Percentiles rank a stretch among this genome's conserved stretches.
Evolutionary conservation across 371 early-diverging fungal species (phyloP).

Genomic region (Umbelopsis sp.): DNA sequence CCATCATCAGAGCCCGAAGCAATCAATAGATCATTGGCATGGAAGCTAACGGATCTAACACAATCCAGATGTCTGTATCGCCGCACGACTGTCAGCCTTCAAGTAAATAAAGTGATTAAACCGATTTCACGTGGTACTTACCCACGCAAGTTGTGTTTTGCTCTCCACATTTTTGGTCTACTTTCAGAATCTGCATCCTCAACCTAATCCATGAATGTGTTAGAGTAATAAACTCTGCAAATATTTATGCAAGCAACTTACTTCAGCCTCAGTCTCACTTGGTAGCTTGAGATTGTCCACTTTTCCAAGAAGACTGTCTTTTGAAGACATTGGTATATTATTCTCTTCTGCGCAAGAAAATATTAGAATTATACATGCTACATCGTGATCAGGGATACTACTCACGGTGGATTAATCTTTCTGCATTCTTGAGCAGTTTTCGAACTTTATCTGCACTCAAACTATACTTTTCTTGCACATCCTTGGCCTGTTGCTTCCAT

Average conservation of each 20-base stretch:
- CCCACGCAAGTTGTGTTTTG: conserved; percentile 64
- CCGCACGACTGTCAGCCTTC: too few species aligned
- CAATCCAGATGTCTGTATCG: conserved; percentile 77
- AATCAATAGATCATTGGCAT: conserved; percentile 62
- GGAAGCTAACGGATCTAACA: conserved; percentile 74
- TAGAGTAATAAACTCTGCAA: background rate
- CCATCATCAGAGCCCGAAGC: conserved; percentile 85
- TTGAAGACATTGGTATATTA: background rate
- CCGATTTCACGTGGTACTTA: conserved; percentile 23
- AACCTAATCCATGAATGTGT: conserved; percentile 25
- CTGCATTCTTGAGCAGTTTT: conserved; percentile 57
- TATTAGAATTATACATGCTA: too few species aligned
- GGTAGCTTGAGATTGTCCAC: background rate
- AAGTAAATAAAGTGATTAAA: background rate
- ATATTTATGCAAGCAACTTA: background rate
- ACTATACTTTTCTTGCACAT: conserved; percentile 66
- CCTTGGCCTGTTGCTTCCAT: conserved; percentile 40
- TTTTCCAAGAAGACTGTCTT: background rate
- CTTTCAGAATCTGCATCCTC: conserved; percentile 24
- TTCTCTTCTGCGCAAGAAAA: background rate
- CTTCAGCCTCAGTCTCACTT: background rate
- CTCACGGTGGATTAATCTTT: conserved; percentile 40
- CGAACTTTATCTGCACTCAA: conserved; percentile 61
- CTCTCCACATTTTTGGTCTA: conserved; percentile 62
- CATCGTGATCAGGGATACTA: background rate